Conservation (phyloP, 2,329 filamentous ascomycete species). For the Calonectria pseudoreteaudii region DNA sequence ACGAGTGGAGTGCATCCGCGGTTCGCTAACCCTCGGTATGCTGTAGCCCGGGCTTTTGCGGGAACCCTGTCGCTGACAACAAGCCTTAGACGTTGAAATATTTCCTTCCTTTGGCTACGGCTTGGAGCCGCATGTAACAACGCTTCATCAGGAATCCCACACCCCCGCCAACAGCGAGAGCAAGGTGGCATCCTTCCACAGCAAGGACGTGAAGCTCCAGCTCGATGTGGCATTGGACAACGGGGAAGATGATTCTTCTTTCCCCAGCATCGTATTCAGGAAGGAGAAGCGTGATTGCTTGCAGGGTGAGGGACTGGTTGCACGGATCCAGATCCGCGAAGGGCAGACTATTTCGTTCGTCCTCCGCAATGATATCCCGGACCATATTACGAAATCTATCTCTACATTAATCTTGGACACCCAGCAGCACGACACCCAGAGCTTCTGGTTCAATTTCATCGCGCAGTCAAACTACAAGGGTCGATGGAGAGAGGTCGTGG, state of each 20-base stretch:
- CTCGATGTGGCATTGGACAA: conserved; percentile 75
- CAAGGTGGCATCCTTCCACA: conserved; percentile 73
- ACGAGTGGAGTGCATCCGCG: conserved; percentile 79
- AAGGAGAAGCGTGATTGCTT: conserved; percentile 64
- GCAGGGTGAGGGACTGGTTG: conserved; percentile 72
- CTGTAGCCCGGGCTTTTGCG: not conserved
- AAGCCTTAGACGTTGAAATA: conserved; percentile 69
- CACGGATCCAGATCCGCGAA: conserved; percentile 69
- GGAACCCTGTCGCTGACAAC: not conserved
- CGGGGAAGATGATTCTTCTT: conserved; percentile 54
- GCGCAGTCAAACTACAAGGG: conserved; percentile 77
- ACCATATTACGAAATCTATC: conserved; percentile 69
- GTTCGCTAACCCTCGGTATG: conserved; percentile 69
- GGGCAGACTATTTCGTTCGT: conserved; percentile 78
- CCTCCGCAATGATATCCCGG: conserved; percentile 70
- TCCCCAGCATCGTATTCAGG: conserved; percentile 66
- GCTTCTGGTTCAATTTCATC: conserved; percentile 81
- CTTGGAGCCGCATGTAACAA: conserved; percentile 69
- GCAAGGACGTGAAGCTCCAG: conserved; percentile 69
- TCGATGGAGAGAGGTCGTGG: conserved; percentile 78
- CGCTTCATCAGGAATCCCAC: conserved; percentile 60
- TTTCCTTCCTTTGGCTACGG: conserved; percentile 82
- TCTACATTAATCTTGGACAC: conserved; percentile 68
- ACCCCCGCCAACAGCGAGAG: conserved; percentile 56
- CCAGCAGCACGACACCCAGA: conserved; percentile 77